Evolutionary conservation across 2,329 filamentous ascomycete genomes (phyloP), one percentile per base, ranked within the genome.

Genomic region (Camillea tinctor): DNA sequence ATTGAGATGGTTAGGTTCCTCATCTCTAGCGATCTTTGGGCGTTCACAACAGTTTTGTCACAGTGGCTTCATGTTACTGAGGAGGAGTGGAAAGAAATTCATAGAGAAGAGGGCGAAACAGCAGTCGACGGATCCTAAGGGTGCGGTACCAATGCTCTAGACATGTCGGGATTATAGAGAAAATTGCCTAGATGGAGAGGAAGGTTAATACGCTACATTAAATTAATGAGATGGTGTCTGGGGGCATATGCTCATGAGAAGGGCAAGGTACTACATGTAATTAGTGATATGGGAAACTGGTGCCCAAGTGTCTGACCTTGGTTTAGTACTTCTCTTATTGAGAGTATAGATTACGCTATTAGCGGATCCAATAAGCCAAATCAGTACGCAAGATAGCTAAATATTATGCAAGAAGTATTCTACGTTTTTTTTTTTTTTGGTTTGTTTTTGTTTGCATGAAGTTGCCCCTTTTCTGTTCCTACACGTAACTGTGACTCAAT

Each of bases 21-120:
- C 7, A 64, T 83, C 19, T 75, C 78, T 6, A 74, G 76, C 2
- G 80, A 80, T 55, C 60, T 80, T 4, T 84, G 82, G 81, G 75
- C 76, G 1, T 49, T 74, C 0, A 72, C 80, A 15, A 77, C 79
- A 1, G 58, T 74, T 3, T 53, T 73, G 1, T 73, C 77, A 3
- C 74, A 77, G 62, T 76, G 70, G 65, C 72, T 76, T 19, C 79
- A 80, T 56, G 69, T 74, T 54, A 75, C 75, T 1, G 78, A 80
- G 40, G 77, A 79, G 50, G 77, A 81, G 55, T 81, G 77, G 76
- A 74, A 74, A 55, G 72, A 74, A 13, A 64, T 73, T 3, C 73
- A 76, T 48, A 66, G 67, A 52, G 67, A 66, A 9, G 64, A 67
- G 24, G 63, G 55, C 1, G 36, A 59, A 51, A 17, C 54, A 15